These are phyloP conservation scores for Pythium aphanidermatum DNA, from an alignment of 352 stramenopile genomes.

Conservation along the genomic window DNA sequence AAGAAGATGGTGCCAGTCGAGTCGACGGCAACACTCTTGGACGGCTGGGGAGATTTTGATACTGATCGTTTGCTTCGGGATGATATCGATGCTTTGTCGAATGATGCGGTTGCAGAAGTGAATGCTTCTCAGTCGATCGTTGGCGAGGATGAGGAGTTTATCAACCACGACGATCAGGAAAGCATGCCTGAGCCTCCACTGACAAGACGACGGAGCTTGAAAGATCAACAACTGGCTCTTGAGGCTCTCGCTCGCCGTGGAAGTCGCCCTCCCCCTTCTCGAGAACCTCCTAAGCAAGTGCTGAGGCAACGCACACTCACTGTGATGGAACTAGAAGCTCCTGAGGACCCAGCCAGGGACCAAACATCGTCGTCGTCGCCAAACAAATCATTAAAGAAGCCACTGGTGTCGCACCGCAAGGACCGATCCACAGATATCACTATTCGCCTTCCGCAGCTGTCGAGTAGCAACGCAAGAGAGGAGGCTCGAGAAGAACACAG, in stretches of 20 bases:
- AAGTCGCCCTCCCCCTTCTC: conserved; percentile 2
- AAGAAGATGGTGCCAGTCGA: background rate
- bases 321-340: conserved; percentile 20
- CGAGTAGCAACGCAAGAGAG: no score
- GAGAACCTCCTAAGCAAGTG: conserved; percentile 15
- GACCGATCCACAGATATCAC: no score
- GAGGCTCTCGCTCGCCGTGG: conserved; percentile 3
- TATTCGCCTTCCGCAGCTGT: no score
- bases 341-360: background rate
- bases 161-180: background rate
- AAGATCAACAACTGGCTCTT: background rate
- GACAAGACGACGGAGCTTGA: no score
- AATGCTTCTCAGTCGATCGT: background rate
- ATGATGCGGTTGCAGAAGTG: background rate
- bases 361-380: background rate
- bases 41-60: conserved; percentile 58
- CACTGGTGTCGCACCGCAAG: conserved; percentile 1
- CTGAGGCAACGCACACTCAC: conserved; percentile 27
- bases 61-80: conserved; percentile 31
- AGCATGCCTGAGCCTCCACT: background rate
- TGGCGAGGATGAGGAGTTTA: background rate
- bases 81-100: conserved; percentile 7
- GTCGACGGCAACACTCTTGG: conserved; percentile 6
- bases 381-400: conserved; percentile 6
- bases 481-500: background rate